These are phyloP conservation scores for Hypocrella siamensis DNA, from an alignment of 2,329 filamentous ascomycete species.

Conservation along the genomic window DNA sequence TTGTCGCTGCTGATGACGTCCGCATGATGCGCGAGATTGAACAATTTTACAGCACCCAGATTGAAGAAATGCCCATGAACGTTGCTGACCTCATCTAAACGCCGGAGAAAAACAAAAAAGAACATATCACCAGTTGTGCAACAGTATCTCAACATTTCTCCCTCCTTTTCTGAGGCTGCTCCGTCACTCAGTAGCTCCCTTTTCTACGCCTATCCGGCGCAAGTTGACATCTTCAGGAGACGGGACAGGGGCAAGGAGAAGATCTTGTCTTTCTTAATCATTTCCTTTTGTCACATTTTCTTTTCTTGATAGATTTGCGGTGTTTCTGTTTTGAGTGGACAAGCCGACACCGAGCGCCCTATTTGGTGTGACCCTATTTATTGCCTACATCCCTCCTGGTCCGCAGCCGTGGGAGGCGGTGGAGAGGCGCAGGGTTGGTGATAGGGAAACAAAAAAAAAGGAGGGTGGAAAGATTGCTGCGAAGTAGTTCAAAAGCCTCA, in stretches of 20 bases:
- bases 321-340: conserved; percentile 8
- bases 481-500: too few relatives aligned
- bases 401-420: too few relatives aligned
- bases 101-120: conserved; percentile 11
- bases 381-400: too few relatives aligned
- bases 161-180: conserved; percentile 10
- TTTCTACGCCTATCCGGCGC: not conserved
- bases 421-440: too few relatives aligned
- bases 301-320: conserved; percentile 24
- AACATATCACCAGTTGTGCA: not conserved
- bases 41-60: conserved; percentile 99
- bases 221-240: not conserved
- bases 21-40: conserved; percentile 99
- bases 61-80: conserved; percentile 99
- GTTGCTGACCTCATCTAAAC: conserved; percentile 59
- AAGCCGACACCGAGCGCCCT: too few relatives aligned
- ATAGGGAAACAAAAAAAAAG: too few relatives aligned
- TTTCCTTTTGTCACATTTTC: conserved; percentile 15
- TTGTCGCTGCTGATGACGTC: conserved; percentile 96
- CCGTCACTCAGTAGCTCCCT: conserved; percentile 8
- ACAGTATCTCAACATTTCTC: conserved; percentile 10
- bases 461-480: too few relatives aligned
- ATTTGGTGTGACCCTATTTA: too few relatives aligned
- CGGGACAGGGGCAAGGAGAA: conserved; percentile 3
- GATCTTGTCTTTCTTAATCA: conserved; percentile 10